phyloP scores from a whole-genome alignment of 345 rosid genomes.

The Eucalyptus albens region DNA sequence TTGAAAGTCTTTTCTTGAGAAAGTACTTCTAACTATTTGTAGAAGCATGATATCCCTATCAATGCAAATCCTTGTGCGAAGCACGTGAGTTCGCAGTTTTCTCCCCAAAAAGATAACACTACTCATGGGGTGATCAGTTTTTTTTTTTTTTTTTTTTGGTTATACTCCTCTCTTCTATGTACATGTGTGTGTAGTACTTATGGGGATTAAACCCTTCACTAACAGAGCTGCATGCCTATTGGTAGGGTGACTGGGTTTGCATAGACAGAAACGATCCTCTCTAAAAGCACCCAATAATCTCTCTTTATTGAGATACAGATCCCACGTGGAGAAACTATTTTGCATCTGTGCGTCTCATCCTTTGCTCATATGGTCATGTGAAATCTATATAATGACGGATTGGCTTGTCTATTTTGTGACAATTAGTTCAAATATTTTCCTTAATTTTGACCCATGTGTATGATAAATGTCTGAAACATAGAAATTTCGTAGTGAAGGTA shows the following conservation, averaged over 20 bases:
- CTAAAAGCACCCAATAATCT: neutral
- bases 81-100: neutral
- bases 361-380: neutral
- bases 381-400: too few relatives aligned
- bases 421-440: neutral
- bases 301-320: neutral
- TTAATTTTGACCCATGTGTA: neutral
- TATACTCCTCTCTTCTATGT: neutral
- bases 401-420: neutral
- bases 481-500: neutral
- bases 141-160: too few relatives aligned
- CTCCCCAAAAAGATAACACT: neutral
- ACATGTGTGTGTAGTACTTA: neutral
- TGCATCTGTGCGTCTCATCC: neutral
- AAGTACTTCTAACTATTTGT: neutral
- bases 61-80: neutral
- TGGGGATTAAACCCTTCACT: neutral
- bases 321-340: neutral
- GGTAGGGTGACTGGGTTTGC: neutral
- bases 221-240: neutral
- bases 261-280: neutral
- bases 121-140: neutral
- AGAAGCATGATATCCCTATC: neutral
- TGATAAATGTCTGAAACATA: neutral
- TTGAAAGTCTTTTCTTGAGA: neutral